Evolutionary conservation across 1,139 yeast genomes (phyloP).

Genomic region (Sugiyamaella paludigena): DNA sequence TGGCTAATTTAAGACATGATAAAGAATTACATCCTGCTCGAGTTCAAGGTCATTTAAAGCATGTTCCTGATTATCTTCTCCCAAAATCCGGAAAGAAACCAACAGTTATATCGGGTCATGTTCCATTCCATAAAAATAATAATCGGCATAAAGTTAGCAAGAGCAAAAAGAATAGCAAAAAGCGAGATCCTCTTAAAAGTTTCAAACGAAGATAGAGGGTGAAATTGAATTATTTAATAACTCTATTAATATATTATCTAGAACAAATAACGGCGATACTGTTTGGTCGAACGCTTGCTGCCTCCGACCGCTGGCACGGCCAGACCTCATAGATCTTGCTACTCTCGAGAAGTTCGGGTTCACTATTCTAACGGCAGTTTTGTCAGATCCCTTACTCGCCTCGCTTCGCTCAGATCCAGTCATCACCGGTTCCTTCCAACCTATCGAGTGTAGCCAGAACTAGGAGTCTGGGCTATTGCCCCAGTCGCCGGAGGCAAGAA

Average conservation of each 20-base stretch:
- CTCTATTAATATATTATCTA: too few species aligned
- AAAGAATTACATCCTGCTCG: constrained; percentile 81
- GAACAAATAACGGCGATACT: too few species aligned
- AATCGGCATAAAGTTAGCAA: constrained; percentile 36
- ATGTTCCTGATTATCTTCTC: constrained; percentile 87
- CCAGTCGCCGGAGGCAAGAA: neutral
- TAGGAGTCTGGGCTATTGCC: neutral
- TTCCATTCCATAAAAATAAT: constrained; percentile 65
- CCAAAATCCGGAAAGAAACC: constrained; percentile 53
- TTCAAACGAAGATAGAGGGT: constrained; percentile 37
- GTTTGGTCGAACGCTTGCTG: too few species aligned
- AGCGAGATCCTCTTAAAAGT: constrained; percentile 71
- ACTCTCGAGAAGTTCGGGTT: too few species aligned
- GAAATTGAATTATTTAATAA: neutral
- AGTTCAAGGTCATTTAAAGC: constrained; percentile 79
- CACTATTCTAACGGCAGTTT: too few species aligned
- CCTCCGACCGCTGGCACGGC: too few species aligned
- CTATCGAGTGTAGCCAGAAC: neutral
- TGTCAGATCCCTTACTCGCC: too few species aligned
- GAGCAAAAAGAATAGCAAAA: constrained; percentile 40
- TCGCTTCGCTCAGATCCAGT: too few species aligned
- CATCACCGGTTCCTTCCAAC: too few species aligned
- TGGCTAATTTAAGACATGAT: constrained; percentile 85
- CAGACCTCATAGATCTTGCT: too few species aligned
- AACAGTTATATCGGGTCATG: constrained; percentile 56